Evolutionary conservation across 768 basidiomycete species (phyloP).

Genomic region (Gloeophyllum trabeum): DNA sequence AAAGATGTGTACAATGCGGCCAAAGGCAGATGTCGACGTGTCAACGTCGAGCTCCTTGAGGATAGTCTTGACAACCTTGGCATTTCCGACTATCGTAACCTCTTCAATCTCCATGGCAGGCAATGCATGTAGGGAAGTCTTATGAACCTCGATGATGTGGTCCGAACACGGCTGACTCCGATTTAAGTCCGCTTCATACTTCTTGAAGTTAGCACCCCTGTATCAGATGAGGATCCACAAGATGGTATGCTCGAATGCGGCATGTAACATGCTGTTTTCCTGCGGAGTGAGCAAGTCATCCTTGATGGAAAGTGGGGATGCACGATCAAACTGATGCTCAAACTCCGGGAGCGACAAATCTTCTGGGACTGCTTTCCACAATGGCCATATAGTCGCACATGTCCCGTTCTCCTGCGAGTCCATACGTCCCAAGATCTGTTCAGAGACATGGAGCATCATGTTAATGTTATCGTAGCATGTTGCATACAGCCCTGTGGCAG

Average conservation of each 20-base stretch:
- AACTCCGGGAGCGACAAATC: slow-evolving; percentile 16
- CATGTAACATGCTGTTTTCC: slow-evolving; percentile 9
- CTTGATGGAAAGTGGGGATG: slow-evolving; percentile 11
- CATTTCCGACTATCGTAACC: slow-evolving; percentile 22
- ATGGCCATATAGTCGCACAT: slow-evolving; percentile 19
- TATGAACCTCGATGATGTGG: slow-evolving; percentile 17
- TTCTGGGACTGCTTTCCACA: slow-evolving; percentile 14
- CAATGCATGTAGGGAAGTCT: slow-evolving; percentile 17
- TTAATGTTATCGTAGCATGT: slow-evolving; percentile 28
- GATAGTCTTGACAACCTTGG: slow-evolving; percentile 19
- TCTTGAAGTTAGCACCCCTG: slow-evolving; percentile 18
- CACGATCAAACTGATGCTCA: slow-evolving; percentile 10
- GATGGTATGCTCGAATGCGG: slow-evolving; percentile 14
- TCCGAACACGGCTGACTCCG: slow-evolving; percentile 9
- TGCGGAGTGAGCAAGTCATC: slow-evolving; percentile 17
- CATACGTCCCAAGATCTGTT: slow-evolving; percentile 21
- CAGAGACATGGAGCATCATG: slow-evolving; percentile 14
- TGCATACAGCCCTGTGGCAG: slow-evolving; percentile 9
- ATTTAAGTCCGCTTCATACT: slow-evolving; percentile 12
- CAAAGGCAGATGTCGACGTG: slow-evolving; percentile 1
- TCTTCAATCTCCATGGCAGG: slow-evolving; percentile 26
- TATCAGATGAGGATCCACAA: slow-evolving; percentile 18
- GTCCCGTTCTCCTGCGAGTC: slow-evolving; percentile 26
- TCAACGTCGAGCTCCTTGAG: slow-evolving; percentile 15
- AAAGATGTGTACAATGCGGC: slow-evolving; percentile 6